These are phyloP conservation scores for Rhizopus sp. DNA, from an alignment of 371 early-diverging fungal genomes.

Conservation along the genomic window DNA sequence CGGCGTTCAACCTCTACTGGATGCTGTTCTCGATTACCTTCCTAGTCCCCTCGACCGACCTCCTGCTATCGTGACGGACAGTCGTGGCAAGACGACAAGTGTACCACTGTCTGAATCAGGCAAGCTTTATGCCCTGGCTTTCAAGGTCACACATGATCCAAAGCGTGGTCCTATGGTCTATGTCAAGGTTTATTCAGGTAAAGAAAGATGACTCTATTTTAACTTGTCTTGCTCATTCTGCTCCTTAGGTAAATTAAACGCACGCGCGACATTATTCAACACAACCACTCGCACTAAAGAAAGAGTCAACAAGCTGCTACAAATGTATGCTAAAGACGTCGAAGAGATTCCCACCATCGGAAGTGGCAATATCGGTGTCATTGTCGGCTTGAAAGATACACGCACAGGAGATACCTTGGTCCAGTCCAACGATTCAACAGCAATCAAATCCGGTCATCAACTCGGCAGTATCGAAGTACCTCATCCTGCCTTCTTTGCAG, in stretches of 20 bases:
- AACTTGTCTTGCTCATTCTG: background rate
- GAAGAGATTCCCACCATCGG: constrained; percentile 80
- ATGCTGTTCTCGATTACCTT: constrained; percentile 86
- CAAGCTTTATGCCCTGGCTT: constrained; percentile 85
- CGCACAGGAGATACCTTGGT: constrained; percentile 93
- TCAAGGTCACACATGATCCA: constrained; percentile 89
- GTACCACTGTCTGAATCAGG: constrained; percentile 48
- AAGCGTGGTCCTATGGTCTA: constrained; percentile 89
- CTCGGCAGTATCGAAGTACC: constrained; percentile 83
- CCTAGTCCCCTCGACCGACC: constrained; percentile 82
- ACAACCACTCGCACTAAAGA: constrained; percentile 71
- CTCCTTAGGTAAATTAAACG: constrained; percentile 57
- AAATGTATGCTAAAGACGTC: constrained; percentile 90
- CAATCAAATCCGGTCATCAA: constrained; percentile 52
- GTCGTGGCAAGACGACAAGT: constrained; percentile 32
- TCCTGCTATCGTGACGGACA: constrained; percentile 58
- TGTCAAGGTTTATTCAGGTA: constrained; percentile 92
- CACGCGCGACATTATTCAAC: constrained; percentile 70
- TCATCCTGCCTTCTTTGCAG: constrained; percentile 89
- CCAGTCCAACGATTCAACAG: constrained; percentile 46
- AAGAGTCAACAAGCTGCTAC: constrained; percentile 81
- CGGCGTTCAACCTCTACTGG: constrained; percentile 92
- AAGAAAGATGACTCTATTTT: background rate
- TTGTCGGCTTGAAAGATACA: constrained; percentile 86
- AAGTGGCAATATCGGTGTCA: constrained; percentile 90